Percentiles rank a stretch among this genome's conserved stretches.
These are phyloP conservation scores for Lolium perenne DNA, from an alignment of 176 grass and related monocot species.

Conservation along the genomic window DNA sequence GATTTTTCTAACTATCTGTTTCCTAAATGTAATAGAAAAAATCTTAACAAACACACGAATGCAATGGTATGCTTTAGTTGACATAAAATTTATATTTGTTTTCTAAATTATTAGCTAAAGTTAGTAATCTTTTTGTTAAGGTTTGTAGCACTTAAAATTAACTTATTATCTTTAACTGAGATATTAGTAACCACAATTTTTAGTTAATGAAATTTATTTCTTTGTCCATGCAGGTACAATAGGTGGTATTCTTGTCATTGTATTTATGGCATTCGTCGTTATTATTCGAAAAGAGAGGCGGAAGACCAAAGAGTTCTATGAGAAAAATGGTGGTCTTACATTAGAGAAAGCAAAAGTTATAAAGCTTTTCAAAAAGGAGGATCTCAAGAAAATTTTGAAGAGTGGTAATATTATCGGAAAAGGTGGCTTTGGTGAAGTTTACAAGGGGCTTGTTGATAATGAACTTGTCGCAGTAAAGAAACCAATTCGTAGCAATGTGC, in stretches of 20 bases:
- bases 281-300: background rate
- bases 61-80: too few species aligned
- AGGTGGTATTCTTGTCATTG: background rate
- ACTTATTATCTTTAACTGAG: background rate
- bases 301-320: background rate
- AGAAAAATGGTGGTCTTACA: conserved; percentile 20
- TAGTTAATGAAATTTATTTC: background rate
- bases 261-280: background rate
- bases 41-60: too few species aligned
- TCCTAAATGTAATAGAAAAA: too few species aligned
- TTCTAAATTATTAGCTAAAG: too few species aligned
- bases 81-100: too few species aligned
- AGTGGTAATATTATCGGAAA: background rate
- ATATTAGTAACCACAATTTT: background rate
- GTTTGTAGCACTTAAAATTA: background rate
- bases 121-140: too few species aligned
- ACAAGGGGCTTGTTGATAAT: background rate
- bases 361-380: conserved; percentile 8
- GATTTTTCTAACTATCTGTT: too few species aligned
- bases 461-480: background rate
- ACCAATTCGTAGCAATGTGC: conserved; percentile 8
- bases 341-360: background rate
- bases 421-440: conserved; percentile 22
- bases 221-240: background rate
- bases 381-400: background rate